Evolutionary conservation across 306 rosid species (phyloP), one percentile per base, ranked within the genome.

Genomic region (Senna tora): DNA sequence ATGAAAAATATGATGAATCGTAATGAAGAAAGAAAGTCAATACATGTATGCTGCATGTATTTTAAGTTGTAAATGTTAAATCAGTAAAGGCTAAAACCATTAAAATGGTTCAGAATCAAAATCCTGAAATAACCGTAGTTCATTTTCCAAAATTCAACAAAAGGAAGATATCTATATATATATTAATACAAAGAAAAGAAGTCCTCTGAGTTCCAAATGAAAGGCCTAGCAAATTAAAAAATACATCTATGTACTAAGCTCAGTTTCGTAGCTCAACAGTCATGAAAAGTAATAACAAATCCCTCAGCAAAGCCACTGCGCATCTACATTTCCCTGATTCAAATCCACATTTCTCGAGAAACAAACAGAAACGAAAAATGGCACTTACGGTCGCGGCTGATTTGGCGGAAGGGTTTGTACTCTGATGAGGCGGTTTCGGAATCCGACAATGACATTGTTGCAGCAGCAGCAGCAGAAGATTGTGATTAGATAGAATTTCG

Each of bases 401-500:
- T 55, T 67, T 91, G 91, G 13, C 88, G 87, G 80, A 91, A 91
- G 42, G 56, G 71, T 78, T 84, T 91, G 86, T 87, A 86, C 54
- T 91, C 97, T 0, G 85, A 49, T 77, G 66, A 87, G 50, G 87
- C 79, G 56, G 85, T 83, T 42, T 91, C 98, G 34, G 94, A 87
- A 76, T 93, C 97, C 14, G 98, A 93, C 34, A 89, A 77, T 21
- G 98, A 93, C 98, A 93, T 92, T 39, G 75, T 65, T 71, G 78
- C 33, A 51, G 69, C 69, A 64, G 69, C 34, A 43, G 78, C 33
- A 51, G 69, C 69, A 64, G 69, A 28, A 43, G 76, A 75, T 82
- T 60, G 49, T 9, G 66, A 67, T 73, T 30, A 21, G 49, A 54
- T 30, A 21, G 49, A 54, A 75, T 6, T 75, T 22, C 20, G 49